A percentile compares a stretch with the other conserved stretches of the same genome.
phyloP scores from a whole-genome alignment of 2,329 filamentous ascomycete genomes.

The Colletotrichum australisinense region DNA sequence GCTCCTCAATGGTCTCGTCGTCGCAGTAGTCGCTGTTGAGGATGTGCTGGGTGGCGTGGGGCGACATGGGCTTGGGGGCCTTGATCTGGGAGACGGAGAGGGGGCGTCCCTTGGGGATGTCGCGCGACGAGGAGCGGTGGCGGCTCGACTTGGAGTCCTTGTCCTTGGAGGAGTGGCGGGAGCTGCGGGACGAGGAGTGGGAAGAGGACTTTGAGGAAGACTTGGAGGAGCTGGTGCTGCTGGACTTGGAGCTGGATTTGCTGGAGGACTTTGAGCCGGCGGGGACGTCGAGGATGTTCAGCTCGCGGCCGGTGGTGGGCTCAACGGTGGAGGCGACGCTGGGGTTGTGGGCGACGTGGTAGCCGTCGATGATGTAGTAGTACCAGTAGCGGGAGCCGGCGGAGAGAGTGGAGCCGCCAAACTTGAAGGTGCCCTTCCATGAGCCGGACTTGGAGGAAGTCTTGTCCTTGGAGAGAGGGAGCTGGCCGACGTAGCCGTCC shows the following conservation, averaged over 20 bases:
- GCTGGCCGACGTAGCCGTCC: slow-evolving; percentile 96
- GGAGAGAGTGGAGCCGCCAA: slow-evolving; percentile 87
- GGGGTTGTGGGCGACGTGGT: slow-evolving; percentile 97
- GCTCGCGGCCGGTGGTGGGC: slow-evolving; percentile 94
- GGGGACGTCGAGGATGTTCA: slow-evolving; percentile 97
- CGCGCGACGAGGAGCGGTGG: slow-evolving; percentile 62
- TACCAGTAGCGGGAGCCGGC: slow-evolving; percentile 98
- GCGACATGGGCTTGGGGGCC: slow-evolving; percentile 89
- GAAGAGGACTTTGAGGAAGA: slow-evolving; percentile 57
- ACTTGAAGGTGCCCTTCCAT: slow-evolving; percentile 97
- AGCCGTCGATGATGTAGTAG: slow-evolving; percentile 99
- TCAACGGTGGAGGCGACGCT: slow-evolving; percentile 89
- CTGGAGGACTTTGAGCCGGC: slow-evolving; percentile 54
- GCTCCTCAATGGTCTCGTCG: slow-evolving; percentile 79
- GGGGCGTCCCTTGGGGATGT: slow-evolving; percentile 89
- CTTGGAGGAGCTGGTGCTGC: slow-evolving; percentile 55
- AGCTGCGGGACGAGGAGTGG: slow-evolving; percentile 56
- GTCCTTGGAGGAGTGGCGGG: slow-evolving; percentile 48
- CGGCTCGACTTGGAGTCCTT: slow-evolving; percentile 57
- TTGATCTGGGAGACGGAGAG: slow-evolving; percentile 90
- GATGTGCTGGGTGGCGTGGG: slow-evolving; percentile 88
- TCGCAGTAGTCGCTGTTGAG: slow-evolving; percentile 83
- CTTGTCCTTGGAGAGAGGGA: slow-evolving; percentile 92
- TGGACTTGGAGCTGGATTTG: slow-evolving; percentile 39
- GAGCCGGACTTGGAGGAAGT: slow-evolving; percentile 85